Percentiles rank a stretch among this genome's conserved stretches.
Evolutionary conservation across 2,329 filamentous ascomycete species (phyloP).

Genomic region (Zopfia rhizophila): DNA sequence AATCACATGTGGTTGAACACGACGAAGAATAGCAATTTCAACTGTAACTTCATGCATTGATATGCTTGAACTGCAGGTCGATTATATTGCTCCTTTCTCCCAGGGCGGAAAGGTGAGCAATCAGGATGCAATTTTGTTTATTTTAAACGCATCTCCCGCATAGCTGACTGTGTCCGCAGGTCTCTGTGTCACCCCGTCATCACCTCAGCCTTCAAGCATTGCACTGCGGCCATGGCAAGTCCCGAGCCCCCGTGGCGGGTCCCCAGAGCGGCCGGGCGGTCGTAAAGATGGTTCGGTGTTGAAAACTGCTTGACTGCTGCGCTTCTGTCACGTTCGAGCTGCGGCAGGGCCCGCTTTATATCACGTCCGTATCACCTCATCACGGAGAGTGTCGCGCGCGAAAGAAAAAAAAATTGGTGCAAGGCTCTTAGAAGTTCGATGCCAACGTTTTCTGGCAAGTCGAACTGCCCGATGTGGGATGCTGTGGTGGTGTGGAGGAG

Average conservation of each 20-base stretch:
- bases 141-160: constrained; percentile 4
- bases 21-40: constrained; percentile 6
- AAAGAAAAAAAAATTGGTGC: constrained; percentile 3
- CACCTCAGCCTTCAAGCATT: too few species aligned
- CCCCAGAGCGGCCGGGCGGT: not conserved
- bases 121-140: constrained; percentile 6
- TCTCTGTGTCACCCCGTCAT: too few species aligned
- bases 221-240: not conserved
- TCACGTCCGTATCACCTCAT: constrained; percentile 44
- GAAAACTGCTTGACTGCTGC: not conserved
- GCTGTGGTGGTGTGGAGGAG: constrained; percentile 21
- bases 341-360: constrained; percentile 20
- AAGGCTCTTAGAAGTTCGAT: not conserved
- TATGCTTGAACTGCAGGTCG: constrained; percentile 24
- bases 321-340: too few species aligned
- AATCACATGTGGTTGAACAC: constrained; percentile 22
- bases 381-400: constrained; percentile 20
- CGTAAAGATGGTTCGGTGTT: not conserved
- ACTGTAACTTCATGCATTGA: constrained; percentile 25
- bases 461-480: constrained; percentile 6
- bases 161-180: constrained; percentile 16
- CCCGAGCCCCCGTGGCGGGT: not conserved
- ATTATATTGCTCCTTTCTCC: constrained; percentile 18
- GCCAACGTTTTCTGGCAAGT: constrained; percentile 16
- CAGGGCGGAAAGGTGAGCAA: constrained; percentile 8